Evolutionary conservation across 192 early-diverging fungal genomes (phyloP).

Genomic region (Coemansia sp.): DNA sequence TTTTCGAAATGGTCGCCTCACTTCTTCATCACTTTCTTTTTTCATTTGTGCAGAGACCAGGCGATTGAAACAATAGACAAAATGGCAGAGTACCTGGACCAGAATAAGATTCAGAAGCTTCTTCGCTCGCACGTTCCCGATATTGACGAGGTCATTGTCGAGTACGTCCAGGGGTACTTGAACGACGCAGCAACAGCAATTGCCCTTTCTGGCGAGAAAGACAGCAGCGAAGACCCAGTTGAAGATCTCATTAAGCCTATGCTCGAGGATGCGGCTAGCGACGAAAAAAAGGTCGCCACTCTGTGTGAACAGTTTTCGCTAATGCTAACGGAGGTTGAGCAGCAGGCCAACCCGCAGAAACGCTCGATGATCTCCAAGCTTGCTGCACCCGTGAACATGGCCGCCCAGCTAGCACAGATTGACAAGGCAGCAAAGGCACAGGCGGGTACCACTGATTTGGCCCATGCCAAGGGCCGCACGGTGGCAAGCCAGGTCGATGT

Average conservation of each 20-base stretch:
- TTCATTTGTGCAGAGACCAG: background rate
- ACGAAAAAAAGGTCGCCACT: slow-evolving; percentile 59
- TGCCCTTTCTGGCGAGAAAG: slow-evolving; percentile 25
- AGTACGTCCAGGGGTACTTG: slow-evolving; percentile 77
- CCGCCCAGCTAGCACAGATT: slow-evolving; percentile 71
- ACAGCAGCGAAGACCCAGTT: slow-evolving; percentile 35
- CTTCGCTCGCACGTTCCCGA: slow-evolving; percentile 63
- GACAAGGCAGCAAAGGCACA: slow-evolving; percentile 57
- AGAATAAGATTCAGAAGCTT: slow-evolving; percentile 43
- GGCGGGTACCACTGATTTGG: slow-evolving; percentile 60
- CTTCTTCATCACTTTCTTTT: background rate
- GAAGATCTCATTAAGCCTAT: slow-evolving; percentile 68
- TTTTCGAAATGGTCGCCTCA: background rate
- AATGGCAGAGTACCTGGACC: slow-evolving; percentile 43
- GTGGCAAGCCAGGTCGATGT: slow-evolving; percentile 74
- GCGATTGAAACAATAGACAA: background rate
- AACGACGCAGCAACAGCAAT: slow-evolving; percentile 53
- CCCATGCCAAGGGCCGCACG: slow-evolving; percentile 65
- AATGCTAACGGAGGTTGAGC: slow-evolving; percentile 54
- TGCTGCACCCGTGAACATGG: slow-evolving; percentile 62
- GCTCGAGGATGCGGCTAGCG: slow-evolving; percentile 67
- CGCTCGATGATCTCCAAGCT: slow-evolving; percentile 43
- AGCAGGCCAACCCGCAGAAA: slow-evolving; percentile 39
- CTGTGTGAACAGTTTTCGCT: slow-evolving; percentile 72
- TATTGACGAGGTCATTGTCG: slow-evolving; percentile 72